Conservation (phyloP, 2,329 filamentous ascomycete genomes). For the Talaromyces sp. region DNA sequence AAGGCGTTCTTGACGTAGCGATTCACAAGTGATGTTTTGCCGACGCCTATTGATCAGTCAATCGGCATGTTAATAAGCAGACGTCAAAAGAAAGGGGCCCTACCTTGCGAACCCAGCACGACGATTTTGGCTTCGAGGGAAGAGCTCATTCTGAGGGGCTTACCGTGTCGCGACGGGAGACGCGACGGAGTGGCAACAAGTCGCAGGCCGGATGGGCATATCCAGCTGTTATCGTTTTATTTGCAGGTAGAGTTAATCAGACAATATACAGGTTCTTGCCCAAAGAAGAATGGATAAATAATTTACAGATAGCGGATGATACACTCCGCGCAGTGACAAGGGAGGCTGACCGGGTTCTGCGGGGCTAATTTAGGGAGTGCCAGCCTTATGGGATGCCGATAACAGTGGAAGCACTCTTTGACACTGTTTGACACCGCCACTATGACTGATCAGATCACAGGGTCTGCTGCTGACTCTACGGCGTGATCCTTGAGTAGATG, state of each 20-base stretch:
- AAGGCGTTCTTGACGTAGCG: constrained; percentile 48
- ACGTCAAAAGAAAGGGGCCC: constrained; percentile 4
- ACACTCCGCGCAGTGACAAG: background rate
- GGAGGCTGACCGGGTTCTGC: constrained; percentile 10
- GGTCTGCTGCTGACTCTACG: background rate
- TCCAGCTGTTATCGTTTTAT: constrained; percentile 10
- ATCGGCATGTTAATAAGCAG: background rate
- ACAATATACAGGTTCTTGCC: background rate
- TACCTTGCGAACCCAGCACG: constrained; percentile 51
- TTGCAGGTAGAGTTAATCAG: background rate
- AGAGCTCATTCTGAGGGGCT: constrained; percentile 39
- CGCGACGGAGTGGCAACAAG: constrained; percentile 24
- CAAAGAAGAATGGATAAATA: background rate
- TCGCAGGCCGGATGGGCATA: constrained; percentile 29
- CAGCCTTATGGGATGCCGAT: constrained; percentile 8
- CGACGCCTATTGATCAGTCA: constrained; percentile 39
- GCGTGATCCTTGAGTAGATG: background rate
- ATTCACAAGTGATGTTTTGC: constrained; percentile 52
- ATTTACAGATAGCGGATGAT: background rate
- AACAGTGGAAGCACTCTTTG: background rate
- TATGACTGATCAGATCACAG: constrained; percentile 9
- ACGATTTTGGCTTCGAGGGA: constrained; percentile 53
- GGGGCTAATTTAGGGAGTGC: constrained; percentile 11
- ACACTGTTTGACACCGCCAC: background rate
- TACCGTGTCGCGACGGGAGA: constrained; percentile 24